Base-by-base conservation (phyloP, 805 yeast species). In the Helenozyma baotianmanensis region DNA sequence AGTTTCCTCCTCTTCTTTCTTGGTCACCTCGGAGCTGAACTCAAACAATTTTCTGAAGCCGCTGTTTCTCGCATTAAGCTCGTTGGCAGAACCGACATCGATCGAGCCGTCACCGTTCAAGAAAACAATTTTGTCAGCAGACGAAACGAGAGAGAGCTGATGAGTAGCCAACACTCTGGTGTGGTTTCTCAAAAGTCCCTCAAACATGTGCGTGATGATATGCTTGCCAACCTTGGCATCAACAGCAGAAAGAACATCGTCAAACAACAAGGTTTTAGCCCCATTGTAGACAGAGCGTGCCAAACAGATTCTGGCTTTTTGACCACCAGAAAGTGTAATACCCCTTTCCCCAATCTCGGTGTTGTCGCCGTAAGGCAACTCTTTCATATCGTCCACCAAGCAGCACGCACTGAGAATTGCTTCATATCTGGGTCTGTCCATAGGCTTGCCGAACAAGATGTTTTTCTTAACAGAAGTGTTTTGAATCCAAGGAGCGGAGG, bases 11-110 rank as follows among this genome's bases (percentile, higher is more conserved):
- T 52, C 53, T 13, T 62, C 56, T 34, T 65, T 43, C 55, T 54
- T 38, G 11, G 37, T 37, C 12, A 36, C 32, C 10, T 53, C 58
- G 21, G 45, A 36, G 36, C 69, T 60, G 45, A 58, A 75, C 26
- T 72, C 68, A 60, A 80, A 65, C 45, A 81, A 62, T 10, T 68
- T 64, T 14, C 57, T 58, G 48, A 84, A 80, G 7, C 64, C 69
- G 3, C 47, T 31, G 42, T 73, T 79, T 36, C 60, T 50, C 6
- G 25, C 30, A 13, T 39, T 40, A 35, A 66, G 56, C 33, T 64
- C 62, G 4, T 48, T 39, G 14, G 54, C 42, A 1, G 58, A 47
- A n/a, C 70, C 70, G 23, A 55, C 58, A 35, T 66, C 70, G 29
- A 60, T 53, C 3, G 63, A 39, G 6, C 72, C 71, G 41, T 63